Percentiles rank a stretch among this genome's conserved stretches.
Conservation (phyloP, 768 basidiomycete species). For the Mrakia blollopis region DNA sequence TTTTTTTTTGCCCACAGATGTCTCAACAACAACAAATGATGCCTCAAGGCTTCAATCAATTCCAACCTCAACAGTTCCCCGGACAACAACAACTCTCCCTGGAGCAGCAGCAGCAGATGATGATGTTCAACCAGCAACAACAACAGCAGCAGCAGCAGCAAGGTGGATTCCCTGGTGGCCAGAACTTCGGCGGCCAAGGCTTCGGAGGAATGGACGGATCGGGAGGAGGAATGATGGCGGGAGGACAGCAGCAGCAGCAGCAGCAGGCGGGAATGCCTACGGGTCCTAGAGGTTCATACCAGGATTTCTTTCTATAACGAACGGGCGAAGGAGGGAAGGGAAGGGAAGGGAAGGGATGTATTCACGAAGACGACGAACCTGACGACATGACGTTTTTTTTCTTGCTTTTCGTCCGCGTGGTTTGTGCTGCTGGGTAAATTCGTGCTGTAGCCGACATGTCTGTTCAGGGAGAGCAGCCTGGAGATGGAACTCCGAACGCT, state of each 20-base stretch:
- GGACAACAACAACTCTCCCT: slow-evolving; percentile 10
- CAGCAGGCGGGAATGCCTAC: slow-evolving; percentile 18
- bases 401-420: neutral
- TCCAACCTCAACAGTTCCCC: slow-evolving; percentile 5
- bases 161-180: neutral
- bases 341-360: neutral
- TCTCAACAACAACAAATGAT: slow-evolving; percentile 23
- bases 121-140: slow-evolving; percentile 7
- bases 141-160: slow-evolving; percentile 21
- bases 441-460: neutral
- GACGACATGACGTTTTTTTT: slow-evolving; percentile 12
- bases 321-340: neutral
- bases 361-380: slow-evolving; percentile 2
- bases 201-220: neutral
- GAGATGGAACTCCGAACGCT: neutral
- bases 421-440: neutral
- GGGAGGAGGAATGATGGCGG: neutral
- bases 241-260: neutral
- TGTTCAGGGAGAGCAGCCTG: neutral
- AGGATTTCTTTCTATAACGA: neutral
- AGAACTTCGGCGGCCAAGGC: neutral
- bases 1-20: slow-evolving; percentile 5
- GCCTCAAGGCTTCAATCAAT: neutral
- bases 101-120: slow-evolving; percentile 23
- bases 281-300: slow-evolving; percentile 26